Base-by-base conservation (phyloP, 2,329 filamentous ascomycete species). In the Trichoderma harzianum region DNA sequence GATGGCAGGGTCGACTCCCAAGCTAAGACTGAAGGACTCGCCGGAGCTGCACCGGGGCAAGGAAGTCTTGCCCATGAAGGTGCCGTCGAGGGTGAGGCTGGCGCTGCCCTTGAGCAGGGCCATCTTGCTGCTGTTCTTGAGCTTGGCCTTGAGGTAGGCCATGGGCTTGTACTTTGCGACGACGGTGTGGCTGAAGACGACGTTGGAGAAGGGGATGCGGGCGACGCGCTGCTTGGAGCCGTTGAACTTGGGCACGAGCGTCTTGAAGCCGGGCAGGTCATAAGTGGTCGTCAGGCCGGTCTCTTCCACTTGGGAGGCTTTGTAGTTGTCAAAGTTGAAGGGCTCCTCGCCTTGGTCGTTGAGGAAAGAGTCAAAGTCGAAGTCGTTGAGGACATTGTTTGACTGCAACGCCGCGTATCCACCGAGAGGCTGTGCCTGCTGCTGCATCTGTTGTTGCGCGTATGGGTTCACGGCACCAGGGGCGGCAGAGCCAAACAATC, bases 31-130 rank as follows among this genome's bases (percentile, higher is more conserved):
- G 77, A 91, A 87, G 1, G 77, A 75, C 66, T 88, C 87, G 47
- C 87, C 87, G 0, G 87, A 81, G 60, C 84, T 86, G 77, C 88
- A 89, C 34, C 85, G 84, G 2, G 88, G 87, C 39, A 91, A 81
- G 0, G 77, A 81, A 2, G 86, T 84, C 70, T 87, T 87, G 4
- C 89, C 89, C 69, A 91, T 81, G 79, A 91, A 91, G 10, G 84
- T 84, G 3, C 88, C 87, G 76, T 92, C 90, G n/a, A 91, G 84
- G 0, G 87, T 90, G 8, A 91, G 81, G 6, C 88, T 87, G 0
- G 84, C 84, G 1, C 83, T 83, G 5, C 89, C 89, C 64, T 82
- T 82, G 24, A 90, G 84, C 7, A 91, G 82, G 0, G 87, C 87
- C 57, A 90, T 82, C 73, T 84, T 85, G 76, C 85, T 88, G 18